Conservation (phyloP, 116 monocot species). For the Trichopus zeylanicus region DNA sequence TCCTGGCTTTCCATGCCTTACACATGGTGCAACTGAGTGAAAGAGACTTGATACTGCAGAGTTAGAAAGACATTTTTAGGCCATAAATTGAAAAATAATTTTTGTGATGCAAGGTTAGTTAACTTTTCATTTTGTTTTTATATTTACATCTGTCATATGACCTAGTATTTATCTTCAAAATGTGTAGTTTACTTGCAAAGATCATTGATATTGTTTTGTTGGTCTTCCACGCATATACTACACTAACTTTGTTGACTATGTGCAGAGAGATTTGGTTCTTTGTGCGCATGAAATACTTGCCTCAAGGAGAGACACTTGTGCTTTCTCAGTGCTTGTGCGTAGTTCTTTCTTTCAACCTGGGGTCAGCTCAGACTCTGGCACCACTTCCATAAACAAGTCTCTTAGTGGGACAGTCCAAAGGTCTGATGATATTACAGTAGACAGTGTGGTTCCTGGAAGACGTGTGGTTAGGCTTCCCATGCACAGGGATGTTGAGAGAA, state of each 20-base stretch:
- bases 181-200: too few relatives aligned
- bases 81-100: too few relatives aligned
- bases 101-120: too few relatives aligned
- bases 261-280: slow-evolving; percentile 66
- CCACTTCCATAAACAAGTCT: slow-evolving; percentile 81
- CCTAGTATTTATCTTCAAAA: too few relatives aligned
- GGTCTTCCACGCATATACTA: too few relatives aligned
- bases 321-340: slow-evolving; percentile 34
- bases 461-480: slow-evolving; percentile 24
- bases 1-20: too few relatives aligned
- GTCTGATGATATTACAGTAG: slow-evolving; percentile 77
- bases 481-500: slow-evolving; percentile 33
- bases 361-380: slow-evolving; percentile 88
- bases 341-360: slow-evolving; percentile 36
- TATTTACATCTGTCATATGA: too few relatives aligned
- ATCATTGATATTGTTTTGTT: too few relatives aligned
- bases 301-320: slow-evolving; percentile 48
- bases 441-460: slow-evolving; percentile 62
- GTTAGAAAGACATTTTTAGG: too few relatives aligned
- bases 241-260: slow-evolving; percentile 6
- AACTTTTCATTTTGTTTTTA: too few relatives aligned
- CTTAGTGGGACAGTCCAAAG: slow-evolving; percentile 65
- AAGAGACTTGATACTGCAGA: too few relatives aligned
- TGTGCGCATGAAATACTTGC: slow-evolving; percentile 77
- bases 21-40: too few relatives aligned